Evolutionary conservation across 805 yeast genomes (phyloP).

Genomic region (Candida michaelii): DNA sequence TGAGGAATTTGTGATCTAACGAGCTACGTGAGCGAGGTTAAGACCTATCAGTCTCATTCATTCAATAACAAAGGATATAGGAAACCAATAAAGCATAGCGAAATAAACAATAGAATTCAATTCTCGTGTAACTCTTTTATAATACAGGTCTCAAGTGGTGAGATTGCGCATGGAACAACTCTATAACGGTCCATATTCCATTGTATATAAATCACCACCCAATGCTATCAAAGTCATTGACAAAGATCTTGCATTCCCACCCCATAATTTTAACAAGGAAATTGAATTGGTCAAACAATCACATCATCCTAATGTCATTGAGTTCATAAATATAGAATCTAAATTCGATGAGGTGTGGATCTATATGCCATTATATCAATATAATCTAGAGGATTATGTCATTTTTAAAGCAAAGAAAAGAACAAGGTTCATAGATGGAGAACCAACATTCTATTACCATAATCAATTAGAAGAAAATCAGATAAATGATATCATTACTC

Average conservation of each 20-base stretch:
- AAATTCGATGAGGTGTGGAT: slow-evolving; percentile 32
- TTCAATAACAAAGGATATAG: too few relatives aligned
- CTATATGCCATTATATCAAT: slow-evolving; percentile 32
- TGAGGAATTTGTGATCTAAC: slow-evolving; percentile 11
- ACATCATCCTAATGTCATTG: slow-evolving; percentile 17
- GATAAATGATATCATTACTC: slow-evolving; percentile 16
- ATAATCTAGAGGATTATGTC: slow-evolving; percentile 26
- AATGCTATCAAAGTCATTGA: slow-evolving; percentile 41
- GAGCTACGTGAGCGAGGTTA: too few relatives aligned
- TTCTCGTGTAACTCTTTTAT: too few relatives aligned
- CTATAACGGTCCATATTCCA: slow-evolving; percentile 36
- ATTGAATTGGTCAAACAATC: slow-evolving; percentile 25
- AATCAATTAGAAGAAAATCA: slow-evolving; percentile 15
- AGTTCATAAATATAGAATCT: slow-evolving; percentile 21
- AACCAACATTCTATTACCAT: slow-evolving; percentile 15
- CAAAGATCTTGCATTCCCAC: slow-evolving; percentile 32
- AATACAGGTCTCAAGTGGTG: too few relatives aligned
- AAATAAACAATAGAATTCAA: too few relatives aligned
- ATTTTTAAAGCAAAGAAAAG: slow-evolving; percentile 19
- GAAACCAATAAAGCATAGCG: too few relatives aligned
- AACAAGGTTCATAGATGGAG: slow-evolving; percentile 21
- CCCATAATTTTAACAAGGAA: slow-evolving; percentile 37
- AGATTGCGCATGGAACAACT: slow-evolving; percentile 16
- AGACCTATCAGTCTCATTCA: too few relatives aligned
- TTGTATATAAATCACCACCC: slow-evolving; percentile 26